These are phyloP conservation scores for Suillus hirtellus DNA, from an alignment of 768 basidiomycete species.

Conservation along the genomic window DNA sequence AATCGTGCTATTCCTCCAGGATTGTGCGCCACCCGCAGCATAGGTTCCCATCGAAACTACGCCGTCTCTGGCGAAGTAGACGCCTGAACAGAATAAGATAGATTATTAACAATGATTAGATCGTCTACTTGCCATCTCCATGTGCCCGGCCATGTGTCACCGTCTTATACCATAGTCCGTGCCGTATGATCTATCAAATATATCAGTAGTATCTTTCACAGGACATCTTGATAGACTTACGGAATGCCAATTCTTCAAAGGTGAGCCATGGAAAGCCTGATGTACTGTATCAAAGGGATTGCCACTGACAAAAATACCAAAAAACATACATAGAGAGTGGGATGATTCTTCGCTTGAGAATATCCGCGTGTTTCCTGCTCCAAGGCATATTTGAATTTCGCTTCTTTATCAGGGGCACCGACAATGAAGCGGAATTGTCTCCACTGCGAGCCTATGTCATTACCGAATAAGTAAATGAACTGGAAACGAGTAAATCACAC, in stretches of 20 bases:
- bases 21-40: conserved; percentile 30
- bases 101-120: not conserved
- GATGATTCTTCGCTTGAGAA: conserved; percentile 42
- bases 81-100: conserved; percentile 39
- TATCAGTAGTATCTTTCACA: not conserved
- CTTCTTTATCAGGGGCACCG: conserved; percentile 71
- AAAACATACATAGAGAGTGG: conserved; percentile 14
- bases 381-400: conserved; percentile 54
- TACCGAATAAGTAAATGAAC: not conserved
- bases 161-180: conserved; percentile 65
- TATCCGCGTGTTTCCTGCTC: conserved; percentile 37
- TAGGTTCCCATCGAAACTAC: conserved; percentile 47
- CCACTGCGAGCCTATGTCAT: conserved; percentile 43
- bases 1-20: conserved; percentile 55
- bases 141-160: conserved; percentile 59
- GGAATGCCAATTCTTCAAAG: conserved; percentile 69
- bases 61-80: conserved; percentile 68
- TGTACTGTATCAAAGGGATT: not conserved
- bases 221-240: conserved; percentile 34
- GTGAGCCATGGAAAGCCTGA: conserved; percentile 71
- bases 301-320: not conserved
- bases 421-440: conserved; percentile 71
- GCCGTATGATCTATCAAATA: conserved; percentile 58
- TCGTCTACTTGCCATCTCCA: conserved; percentile 51
- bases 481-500: not conserved